A percentile compares a stretch with the other conserved stretches of the same genome.
phyloP scores from a whole-genome alignment of 2,329 filamentous ascomycete genomes.

The Xylariaceae sp. region DNA sequence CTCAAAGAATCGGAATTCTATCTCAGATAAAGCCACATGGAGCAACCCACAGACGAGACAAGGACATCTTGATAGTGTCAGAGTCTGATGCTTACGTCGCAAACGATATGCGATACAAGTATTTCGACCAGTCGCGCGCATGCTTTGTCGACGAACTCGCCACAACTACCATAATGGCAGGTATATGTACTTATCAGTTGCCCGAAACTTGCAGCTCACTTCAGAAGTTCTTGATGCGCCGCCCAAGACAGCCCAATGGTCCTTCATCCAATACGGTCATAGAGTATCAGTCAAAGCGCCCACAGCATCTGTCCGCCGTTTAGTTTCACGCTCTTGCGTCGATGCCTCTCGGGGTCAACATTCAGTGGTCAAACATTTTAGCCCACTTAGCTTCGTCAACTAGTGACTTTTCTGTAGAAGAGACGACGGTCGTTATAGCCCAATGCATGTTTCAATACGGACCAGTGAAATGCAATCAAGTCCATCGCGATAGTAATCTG shows the following conservation, averaged over 20 bases:
- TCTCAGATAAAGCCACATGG: conserved; percentile 17
- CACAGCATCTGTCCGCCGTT: conserved; percentile 44
- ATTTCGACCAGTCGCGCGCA: conserved; percentile 32
- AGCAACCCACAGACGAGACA: conserved; percentile 12
- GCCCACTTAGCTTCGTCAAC: conserved; percentile 45
- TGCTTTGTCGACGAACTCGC: conserved; percentile 15
- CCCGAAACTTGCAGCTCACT: conserved; percentile 27
- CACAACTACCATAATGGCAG: conserved; percentile 20
- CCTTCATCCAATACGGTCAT: conserved; percentile 50
- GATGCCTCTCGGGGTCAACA: conserved; percentile 43
- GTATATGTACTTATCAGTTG: conserved; percentile 9
- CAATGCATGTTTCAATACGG: conserved; percentile 52
- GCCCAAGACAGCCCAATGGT: conserved; percentile 25
- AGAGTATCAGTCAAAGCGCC: conserved; percentile 47
- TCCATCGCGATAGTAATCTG: conserved; percentile 34
- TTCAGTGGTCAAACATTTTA: conserved; percentile 58
- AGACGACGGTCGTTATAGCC: conserved; percentile 45
- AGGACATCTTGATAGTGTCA: conserved; percentile 1
- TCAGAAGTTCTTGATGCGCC: conserved; percentile 39
- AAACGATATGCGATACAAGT: conserved; percentile 43
- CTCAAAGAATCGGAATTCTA: conserved; percentile 30
- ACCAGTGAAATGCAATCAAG: conserved; percentile 15
- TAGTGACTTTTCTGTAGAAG: conserved; percentile 49
- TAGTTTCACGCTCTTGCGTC: conserved; percentile 54
- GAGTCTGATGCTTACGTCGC: conserved; percentile 40